phyloP scores from a whole-genome alignment of 768 basidiomycete genomes.

The Suillus hirtellus region DNA sequence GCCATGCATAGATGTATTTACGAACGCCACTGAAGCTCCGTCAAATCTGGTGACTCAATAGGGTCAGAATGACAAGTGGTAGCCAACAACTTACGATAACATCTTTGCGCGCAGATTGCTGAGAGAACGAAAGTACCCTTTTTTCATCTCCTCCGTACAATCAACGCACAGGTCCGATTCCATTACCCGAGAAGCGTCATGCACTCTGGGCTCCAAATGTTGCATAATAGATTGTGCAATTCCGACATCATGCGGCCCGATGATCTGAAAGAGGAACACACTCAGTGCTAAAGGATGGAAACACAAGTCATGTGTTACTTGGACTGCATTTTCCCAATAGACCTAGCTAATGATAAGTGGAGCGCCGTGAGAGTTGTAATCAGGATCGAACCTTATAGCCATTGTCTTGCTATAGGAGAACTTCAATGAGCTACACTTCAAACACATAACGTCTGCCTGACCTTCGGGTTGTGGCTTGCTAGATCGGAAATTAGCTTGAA shows the following conservation, averaged over 20 bases:
- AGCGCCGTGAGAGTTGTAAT: background rate
- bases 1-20: slow-evolving; percentile 91
- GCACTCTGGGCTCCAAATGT: slow-evolving; percentile 56
- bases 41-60: background rate
- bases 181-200: slow-evolving; percentile 37
- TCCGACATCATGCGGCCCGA: slow-evolving; percentile 77
- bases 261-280: slow-evolving; percentile 54
- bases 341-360: slow-evolving; percentile 46
- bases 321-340: slow-evolving; percentile 88
- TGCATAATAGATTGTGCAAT: slow-evolving; percentile 66
- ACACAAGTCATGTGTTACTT: slow-evolving; percentile 42
- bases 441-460: slow-evolving; percentile 24
- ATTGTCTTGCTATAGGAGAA: slow-evolving; percentile 65
- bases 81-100: background rate
- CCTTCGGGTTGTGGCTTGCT: slow-evolving; percentile 92
- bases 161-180: slow-evolving; percentile 52
- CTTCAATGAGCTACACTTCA: slow-evolving; percentile 9
- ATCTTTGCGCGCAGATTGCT: slow-evolving; percentile 11
- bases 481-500: slow-evolving; percentile 9
- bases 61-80: slow-evolving; percentile 17
- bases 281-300: background rate
- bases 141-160: slow-evolving; percentile 57
- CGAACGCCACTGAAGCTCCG: slow-evolving; percentile 50
- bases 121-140: slow-evolving; percentile 55
- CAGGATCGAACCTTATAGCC: slow-evolving; percentile 68